These are phyloP conservation scores for Parasarocladium wereldwijsianum DNA, from an alignment of 2,329 filamentous ascomycete species.

Conservation along the genomic window DNA sequence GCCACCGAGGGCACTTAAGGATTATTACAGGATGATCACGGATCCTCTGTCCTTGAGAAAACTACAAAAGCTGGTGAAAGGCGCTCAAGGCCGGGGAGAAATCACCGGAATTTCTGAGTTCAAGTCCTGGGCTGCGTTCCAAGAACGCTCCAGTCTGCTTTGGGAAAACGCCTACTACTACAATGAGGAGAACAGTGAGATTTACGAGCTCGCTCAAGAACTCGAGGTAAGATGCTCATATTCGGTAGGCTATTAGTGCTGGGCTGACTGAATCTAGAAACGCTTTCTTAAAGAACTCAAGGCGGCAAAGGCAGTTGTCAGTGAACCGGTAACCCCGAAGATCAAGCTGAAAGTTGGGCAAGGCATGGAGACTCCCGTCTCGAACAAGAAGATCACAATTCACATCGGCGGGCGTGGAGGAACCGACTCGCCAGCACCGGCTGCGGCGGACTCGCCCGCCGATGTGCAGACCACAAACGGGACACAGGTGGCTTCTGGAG, in stretches of 20 bases:
- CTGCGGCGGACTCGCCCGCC: conserved; percentile 13
- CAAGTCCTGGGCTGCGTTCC: conserved; percentile 71
- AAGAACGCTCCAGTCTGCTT: conserved; percentile 63
- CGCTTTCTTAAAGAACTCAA: conserved; percentile 54
- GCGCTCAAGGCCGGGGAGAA: conserved; percentile 53
- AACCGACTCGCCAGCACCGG: conserved; percentile 35
- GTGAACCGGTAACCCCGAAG: conserved; percentile 59
- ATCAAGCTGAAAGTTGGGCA: conserved; percentile 64
- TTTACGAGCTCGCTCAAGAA: conserved; percentile 61
- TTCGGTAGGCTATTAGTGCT: too few species aligned
- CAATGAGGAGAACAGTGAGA: conserved; percentile 84
- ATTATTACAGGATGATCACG: conserved; percentile 76
- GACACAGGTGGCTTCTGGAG: conserved; percentile 6
- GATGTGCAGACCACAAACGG: background rate
- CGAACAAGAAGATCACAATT: conserved; percentile 54
- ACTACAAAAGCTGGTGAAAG: conserved; percentile 63
- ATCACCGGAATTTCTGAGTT: conserved; percentile 51
- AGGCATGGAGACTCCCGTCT: conserved; percentile 25
- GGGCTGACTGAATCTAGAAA: conserved; percentile 30
- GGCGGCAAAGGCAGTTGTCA: conserved; percentile 57
- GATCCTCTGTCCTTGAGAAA: conserved; percentile 67
- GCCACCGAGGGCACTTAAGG: conserved; percentile 59
- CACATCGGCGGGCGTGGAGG: conserved; percentile 48
- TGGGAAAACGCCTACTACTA: conserved; percentile 83
- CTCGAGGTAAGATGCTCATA: conserved; percentile 47